Evolutionary conservation across 495 filamentous ascomycete species (phyloP).

Genomic region (Penicillium bovifimosum): DNA sequence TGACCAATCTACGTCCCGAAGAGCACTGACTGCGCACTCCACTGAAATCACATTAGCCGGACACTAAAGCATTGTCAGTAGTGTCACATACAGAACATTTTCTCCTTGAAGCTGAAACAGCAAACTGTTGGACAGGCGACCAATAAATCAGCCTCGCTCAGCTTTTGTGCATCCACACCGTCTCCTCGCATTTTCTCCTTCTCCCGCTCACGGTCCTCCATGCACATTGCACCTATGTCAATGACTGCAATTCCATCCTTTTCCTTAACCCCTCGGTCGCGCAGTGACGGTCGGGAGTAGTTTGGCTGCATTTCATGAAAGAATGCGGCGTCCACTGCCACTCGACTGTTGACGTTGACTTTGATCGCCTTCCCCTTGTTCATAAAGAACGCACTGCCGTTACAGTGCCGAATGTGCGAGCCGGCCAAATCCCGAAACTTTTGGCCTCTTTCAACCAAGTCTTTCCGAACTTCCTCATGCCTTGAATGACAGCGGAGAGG

Average conservation of each 20-base stretch:
- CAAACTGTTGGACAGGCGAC: constrained; percentile 21
- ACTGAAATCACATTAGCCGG: constrained; percentile 19
- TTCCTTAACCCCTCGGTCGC: constrained; percentile 7
- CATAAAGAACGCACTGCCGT: constrained; percentile 24
- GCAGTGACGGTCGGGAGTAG: constrained; percentile 22
- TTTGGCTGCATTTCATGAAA: constrained; percentile 26
- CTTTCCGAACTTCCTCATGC: constrained; percentile 13
- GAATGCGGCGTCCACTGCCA: constrained; percentile 22
- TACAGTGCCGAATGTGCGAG: constrained; percentile 15
- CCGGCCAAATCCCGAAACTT: constrained; percentile 25
- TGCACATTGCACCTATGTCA: constrained; percentile 12
- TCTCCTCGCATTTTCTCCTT: constrained; percentile 21
- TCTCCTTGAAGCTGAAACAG: constrained; percentile 27
- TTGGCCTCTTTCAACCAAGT: constrained; percentile 21
- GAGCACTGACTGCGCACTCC: constrained; percentile 28
- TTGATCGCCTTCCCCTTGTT: constrained; percentile 21
- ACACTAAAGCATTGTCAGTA: constrained; percentile 1
- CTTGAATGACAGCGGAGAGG: constrained; percentile 22
- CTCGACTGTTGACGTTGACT: constrained; percentile 20
- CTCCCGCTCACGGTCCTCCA: constrained; percentile 18
- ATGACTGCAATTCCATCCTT: constrained; percentile 11
- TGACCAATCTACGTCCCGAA: constrained; percentile 28
- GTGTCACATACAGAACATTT: constrained; percentile 21
- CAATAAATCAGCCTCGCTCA: constrained; percentile 24
- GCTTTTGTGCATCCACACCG: constrained; percentile 15